Evolutionary conservation across 208 protist species (phyloP).

Genomic region (Crithidia brevicula): DNA sequence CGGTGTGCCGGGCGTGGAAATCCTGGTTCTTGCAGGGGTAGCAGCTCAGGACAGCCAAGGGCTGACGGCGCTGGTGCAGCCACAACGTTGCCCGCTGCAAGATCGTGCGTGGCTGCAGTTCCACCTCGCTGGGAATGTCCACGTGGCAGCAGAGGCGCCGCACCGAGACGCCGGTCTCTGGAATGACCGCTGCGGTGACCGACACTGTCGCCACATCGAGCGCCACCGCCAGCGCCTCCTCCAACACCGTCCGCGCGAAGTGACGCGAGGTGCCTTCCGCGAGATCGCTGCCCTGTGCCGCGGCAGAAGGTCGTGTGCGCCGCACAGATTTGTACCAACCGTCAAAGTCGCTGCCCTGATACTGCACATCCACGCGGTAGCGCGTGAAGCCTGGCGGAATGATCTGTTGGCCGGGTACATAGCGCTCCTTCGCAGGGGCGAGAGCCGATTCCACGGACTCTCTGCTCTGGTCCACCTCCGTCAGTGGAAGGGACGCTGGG

Average conservation of each 20-base stretch:
- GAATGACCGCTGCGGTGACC: slow-evolving; percentile 75
- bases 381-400: slow-evolving; percentile 79
- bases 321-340: slow-evolving; percentile 84
- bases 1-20: slow-evolving; percentile 87
- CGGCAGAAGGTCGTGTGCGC: slow-evolving; percentile 12
- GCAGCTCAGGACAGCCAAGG: slow-evolving; percentile 78
- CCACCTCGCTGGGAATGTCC: slow-evolving; percentile 75
- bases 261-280: slow-evolving; percentile 18
- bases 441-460: slow-evolving; percentile 4
- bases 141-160: slow-evolving; percentile 85
- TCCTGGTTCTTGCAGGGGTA: slow-evolving; percentile 76
- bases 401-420: slow-evolving; percentile 87
- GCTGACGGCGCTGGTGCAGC: slow-evolving; percentile 75
- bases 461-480: background rate
- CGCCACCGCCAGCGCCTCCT: slow-evolving; percentile 85
- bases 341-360: slow-evolving; percentile 86
- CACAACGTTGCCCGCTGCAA: slow-evolving; percentile 86
- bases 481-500: background rate
- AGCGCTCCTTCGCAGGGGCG: slow-evolving; percentile 25
- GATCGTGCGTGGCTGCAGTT: slow-evolving; percentile 88
- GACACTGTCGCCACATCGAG: slow-evolving; percentile 60
- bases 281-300: slow-evolving; percentile 32
- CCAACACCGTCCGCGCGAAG: slow-evolving; percentile 63
- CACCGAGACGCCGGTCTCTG: slow-evolving; percentile 80
- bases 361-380: slow-evolving; percentile 91